A percentile compares a stretch with the other conserved stretches of the same genome.
phyloP scores from a whole-genome alignment of 768 basidiomycete genomes.

The Auricularia cornea region DNA sequence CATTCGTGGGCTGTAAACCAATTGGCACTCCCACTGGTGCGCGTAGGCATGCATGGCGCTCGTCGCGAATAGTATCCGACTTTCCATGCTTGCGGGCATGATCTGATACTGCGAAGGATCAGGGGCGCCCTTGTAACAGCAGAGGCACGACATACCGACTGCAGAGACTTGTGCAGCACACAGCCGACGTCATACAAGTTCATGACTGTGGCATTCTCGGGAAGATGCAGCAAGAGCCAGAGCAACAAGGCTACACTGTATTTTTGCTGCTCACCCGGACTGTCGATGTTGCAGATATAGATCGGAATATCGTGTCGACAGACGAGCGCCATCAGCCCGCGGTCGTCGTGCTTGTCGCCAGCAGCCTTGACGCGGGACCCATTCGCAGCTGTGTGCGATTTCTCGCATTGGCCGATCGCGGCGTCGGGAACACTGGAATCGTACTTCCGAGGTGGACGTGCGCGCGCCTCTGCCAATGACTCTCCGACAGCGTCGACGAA shows the following conservation, averaged over 20 bases:
- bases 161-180: not conserved
- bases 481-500: not conserved
- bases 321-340: conserved; percentile 4
- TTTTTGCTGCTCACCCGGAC: not conserved
- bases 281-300: conserved; percentile 5
- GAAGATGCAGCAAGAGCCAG: not conserved
- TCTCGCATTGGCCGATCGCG: not conserved
- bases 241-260: not conserved
- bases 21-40: too few relatives aligned
- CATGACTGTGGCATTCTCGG: not conserved
- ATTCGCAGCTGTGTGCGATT: not conserved
- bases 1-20: too few relatives aligned
- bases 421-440: not conserved
- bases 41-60: too few relatives aligned
- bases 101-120: too few relatives aligned
- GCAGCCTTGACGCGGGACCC: not conserved
- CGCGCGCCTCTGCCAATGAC: not conserved
- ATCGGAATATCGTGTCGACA: conserved; percentile 5
- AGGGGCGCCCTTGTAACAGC: too few relatives aligned
- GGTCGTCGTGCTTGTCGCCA: not conserved
- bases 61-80: too few relatives aligned
- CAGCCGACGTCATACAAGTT: not conserved
- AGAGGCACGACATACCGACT: too few relatives aligned
- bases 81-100: too few relatives aligned
- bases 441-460: not conserved